Evolutionary conservation across 768 basidiomycete species (phyloP).

Genomic region (Dictyophora rubrovolvata): DNA sequence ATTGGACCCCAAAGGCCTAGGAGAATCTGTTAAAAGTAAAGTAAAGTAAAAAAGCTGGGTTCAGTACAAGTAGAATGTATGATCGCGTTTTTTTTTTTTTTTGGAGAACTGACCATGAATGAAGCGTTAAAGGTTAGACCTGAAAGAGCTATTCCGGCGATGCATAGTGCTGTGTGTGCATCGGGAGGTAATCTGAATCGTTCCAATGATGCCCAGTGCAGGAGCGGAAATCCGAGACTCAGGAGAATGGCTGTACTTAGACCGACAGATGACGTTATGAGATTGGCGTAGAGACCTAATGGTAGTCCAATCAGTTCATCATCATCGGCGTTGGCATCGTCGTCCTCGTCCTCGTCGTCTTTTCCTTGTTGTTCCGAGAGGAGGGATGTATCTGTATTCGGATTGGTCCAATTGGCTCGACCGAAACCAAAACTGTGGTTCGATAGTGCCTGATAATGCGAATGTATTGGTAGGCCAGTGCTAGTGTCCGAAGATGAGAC

Average conservation of each 20-base stretch:
- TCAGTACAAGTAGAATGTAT: no score
- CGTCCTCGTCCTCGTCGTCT: slow-evolving; percentile 19
- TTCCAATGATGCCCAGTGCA: slow-evolving; percentile 60
- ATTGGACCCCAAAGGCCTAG: slow-evolving; percentile 84
- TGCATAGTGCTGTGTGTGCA: slow-evolving; percentile 33
- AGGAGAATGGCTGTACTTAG: slow-evolving; percentile 60
- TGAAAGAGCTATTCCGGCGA: slow-evolving; percentile 56
- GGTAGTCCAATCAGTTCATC: slow-evolving; percentile 43
- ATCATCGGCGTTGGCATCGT: slow-evolving; percentile 15
- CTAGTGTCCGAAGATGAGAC: slow-evolving; percentile 37
- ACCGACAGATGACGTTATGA: slow-evolving; percentile 74
- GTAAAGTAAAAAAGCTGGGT: no score
- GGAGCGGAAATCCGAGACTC: slow-evolving; percentile 70
- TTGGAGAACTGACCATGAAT: slow-evolving; percentile 68
- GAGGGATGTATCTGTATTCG: slow-evolving; percentile 15
- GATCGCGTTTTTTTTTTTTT: no score
- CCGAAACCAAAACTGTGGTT: slow-evolving; percentile 22
- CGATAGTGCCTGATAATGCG: no score
- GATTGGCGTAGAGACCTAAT: slow-evolving; percentile 77
- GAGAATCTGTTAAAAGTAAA: no score
- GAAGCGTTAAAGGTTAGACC: slow-evolving; percentile 81
- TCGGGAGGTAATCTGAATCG: slow-evolving; percentile 54
- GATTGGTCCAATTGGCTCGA: slow-evolving; percentile 36
- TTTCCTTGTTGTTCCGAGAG: neutral
- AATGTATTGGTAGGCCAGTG: no score